Evolutionary conservation across 2,329 filamentous ascomycete genomes (phyloP).

Genomic region (Arachnopeziza araneosa): DNA sequence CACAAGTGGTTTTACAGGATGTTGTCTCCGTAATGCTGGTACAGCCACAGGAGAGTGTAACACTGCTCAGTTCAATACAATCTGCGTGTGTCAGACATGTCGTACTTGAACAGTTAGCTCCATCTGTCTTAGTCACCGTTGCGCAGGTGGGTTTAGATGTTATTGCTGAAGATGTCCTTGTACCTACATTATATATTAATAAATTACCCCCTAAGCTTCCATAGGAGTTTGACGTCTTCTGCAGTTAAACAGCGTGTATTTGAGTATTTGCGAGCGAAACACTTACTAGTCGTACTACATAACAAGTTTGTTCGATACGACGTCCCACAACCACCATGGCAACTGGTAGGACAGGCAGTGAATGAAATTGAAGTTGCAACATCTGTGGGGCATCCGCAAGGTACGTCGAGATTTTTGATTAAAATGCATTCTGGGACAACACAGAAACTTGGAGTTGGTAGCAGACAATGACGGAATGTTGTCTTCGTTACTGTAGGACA

Average conservation of each 20-base stretch:
- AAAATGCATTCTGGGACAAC: slow-evolving; percentile 16
- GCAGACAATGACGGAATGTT: slow-evolving; percentile 12
- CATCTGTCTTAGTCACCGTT: not conserved
- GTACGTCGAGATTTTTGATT: slow-evolving; percentile 6
- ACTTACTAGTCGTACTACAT: not conserved
- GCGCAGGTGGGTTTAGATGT: not conserved
- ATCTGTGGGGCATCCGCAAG: slow-evolving; percentile 23
- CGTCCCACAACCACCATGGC: slow-evolving; percentile 11
- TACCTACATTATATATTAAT: not conserved
- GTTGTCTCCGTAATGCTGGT: not conserved
- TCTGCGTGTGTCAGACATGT: not conserved
- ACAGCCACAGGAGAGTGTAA: not conserved
- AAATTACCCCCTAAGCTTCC: not conserved
- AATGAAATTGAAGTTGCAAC: slow-evolving; percentile 19
- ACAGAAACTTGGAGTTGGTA: slow-evolving; percentile 10
- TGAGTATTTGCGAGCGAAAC: not conserved
- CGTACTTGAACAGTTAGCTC: not conserved
- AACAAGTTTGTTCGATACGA: not conserved
- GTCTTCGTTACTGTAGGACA: slow-evolving; percentile 24
- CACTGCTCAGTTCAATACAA: not conserved
- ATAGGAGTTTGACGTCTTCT: not conserved
- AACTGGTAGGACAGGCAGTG: slow-evolving; percentile 18
- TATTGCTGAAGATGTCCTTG: not conserved
- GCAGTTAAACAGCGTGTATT: not conserved
- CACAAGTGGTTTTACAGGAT: not conserved